Evolutionary conservation across 371 early-diverging fungal genomes (phyloP).

Genomic region (Actinomortierella ambigua): DNA sequence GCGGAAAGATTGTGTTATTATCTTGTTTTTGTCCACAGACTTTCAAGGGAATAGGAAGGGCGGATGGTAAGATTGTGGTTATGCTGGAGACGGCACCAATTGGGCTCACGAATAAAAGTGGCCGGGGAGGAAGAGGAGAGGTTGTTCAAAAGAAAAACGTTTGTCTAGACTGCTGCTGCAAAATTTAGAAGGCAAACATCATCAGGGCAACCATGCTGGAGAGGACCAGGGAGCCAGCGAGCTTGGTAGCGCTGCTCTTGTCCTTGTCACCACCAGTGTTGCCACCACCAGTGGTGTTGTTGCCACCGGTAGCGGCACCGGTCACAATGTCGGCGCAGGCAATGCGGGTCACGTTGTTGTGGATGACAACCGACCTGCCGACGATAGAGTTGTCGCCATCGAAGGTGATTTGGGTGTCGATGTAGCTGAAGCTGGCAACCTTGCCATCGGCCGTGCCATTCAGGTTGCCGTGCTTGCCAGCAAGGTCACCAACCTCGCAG

Average conservation of each 20-base stretch:
- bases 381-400: constrained; percentile 34
- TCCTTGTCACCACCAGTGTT: neutral
- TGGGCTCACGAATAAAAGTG: too few species aligned
- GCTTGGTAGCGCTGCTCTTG: constrained; percentile 28
- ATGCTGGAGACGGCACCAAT: too few species aligned
- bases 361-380: constrained; percentile 58
- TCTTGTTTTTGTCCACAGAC: too few species aligned
- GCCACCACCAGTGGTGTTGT: neutral
- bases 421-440: constrained; percentile 49
- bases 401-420: constrained; percentile 48
- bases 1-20: too few species aligned
- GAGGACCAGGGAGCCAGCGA: constrained; percentile 33
- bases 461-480: constrained; percentile 52
- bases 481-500: constrained; percentile 60
- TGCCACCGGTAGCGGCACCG: constrained; percentile 7
- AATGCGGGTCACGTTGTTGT: constrained; percentile 51
- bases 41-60: too few species aligned
- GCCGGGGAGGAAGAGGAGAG: neutral
- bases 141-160: neutral
- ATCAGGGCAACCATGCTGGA: constrained; percentile 32
- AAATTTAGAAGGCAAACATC: constrained; percentile 37
- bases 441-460: constrained; percentile 44
- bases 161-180: too few species aligned
- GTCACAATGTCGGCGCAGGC: constrained; percentile 53
- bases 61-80: neutral